Percentiles rank a stretch among this genome's conserved stretches.
Conservation (phyloP, 73 alveolate genomes). For the Paraurostyla sp. region DNA sequence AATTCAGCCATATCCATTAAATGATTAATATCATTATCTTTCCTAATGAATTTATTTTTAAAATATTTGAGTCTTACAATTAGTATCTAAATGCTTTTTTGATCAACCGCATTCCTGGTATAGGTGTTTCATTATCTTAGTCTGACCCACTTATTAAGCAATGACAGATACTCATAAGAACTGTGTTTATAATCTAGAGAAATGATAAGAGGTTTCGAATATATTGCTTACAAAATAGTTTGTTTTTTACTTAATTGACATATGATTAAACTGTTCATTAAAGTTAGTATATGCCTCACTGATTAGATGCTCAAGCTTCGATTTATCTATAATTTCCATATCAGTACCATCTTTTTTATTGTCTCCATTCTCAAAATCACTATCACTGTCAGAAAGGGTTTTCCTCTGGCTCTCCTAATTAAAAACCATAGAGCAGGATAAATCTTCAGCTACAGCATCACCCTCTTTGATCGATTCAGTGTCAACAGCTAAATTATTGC, state of each 20-base stretch:
- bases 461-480: background rate
- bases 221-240: conserved; percentile 20
- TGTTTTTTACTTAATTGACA: conserved; percentile 41
- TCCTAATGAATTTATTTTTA: background rate
- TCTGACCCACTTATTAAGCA: conserved; percentile 48
- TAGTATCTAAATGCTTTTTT: conserved; percentile 36
- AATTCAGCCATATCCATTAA: conserved; percentile 56
- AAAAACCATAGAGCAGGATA: background rate
- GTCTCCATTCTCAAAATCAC: conserved; percentile 38
- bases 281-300: conserved; percentile 31
- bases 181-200: conserved; percentile 51
- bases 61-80: conserved; percentile 6
- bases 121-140: background rate
- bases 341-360: conserved; percentile 21
- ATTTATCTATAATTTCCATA: background rate
- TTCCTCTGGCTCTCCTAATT: background rate
- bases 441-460: background rate
- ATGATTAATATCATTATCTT: conserved; percentile 49
- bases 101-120: background rate
- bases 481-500: background rate
- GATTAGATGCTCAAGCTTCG: conserved; percentile 14
- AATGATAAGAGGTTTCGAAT: background rate
- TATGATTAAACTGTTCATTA: conserved; percentile 28
- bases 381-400: background rate
- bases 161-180: conserved; percentile 47